Base-by-base conservation (phyloP, 148 eudicot species). In the Euryodendron excelsum region DNA sequence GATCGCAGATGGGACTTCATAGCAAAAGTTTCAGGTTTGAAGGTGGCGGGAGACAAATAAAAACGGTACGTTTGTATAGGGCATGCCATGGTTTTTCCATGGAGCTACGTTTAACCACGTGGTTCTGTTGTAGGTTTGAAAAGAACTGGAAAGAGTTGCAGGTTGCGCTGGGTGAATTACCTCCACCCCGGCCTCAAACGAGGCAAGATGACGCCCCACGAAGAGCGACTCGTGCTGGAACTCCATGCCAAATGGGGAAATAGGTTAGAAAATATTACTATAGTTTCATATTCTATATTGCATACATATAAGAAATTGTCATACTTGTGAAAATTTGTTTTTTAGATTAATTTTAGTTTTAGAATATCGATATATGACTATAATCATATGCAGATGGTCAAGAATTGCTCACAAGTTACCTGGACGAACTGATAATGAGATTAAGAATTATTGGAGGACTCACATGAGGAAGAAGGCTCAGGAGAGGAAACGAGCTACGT, bases 11-110 rank as follows among this genome's bases (percentile, higher is more conserved):
- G 99, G 99, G 99, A 96, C 94, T 96, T 93, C 91, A 89, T 96
- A 79, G 97, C 99, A 12, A 90, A 96, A 85, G 99, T 95, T 83
- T 93, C 98, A 95, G 98, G 98, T 95, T 95, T 95, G 98, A 91
- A 90, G 97, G 98, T 94, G 98, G 98, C 90, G 98, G 98, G 98
- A 92, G 97, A 92, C 85, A 87, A 68, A 79, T 83, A 36, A 65
- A 56, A 81, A 90, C 87, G 97, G 97, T 91, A 92, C 73, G 96
- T 79, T 84, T 88, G 61, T 80, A 74, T 78, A 85, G 87, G 80
- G 83, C 92, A 88, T 85, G 86, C 41, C 63, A 70, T 68, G 74
- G n/a, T n/a, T n/a, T n/a, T n/a, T 53, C 41, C 31, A 68, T 85
- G 80, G 79, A 79, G 70, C 78, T 78, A 55, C 44, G 76, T 71